These are phyloP conservation scores for Boletus nobilissimus DNA, from an alignment of 1,284 basidiomycete species.

Conservation along the genomic window DNA sequence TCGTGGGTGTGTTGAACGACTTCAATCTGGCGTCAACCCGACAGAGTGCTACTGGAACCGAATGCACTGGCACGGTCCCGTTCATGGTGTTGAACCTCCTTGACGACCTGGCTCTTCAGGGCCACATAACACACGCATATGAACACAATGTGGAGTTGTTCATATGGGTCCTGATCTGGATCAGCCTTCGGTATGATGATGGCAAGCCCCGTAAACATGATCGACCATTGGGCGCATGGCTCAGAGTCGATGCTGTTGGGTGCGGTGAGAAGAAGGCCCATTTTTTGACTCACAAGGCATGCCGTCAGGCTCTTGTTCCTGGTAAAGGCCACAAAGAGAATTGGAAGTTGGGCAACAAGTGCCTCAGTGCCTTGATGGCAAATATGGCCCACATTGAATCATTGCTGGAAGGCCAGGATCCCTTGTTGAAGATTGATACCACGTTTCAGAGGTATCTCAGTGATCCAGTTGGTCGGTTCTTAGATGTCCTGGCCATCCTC, in stretches of 20 bases:
- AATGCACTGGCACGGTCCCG: constrained; percentile 44
- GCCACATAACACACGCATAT: constrained; percentile 36
- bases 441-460: neutral
- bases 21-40: neutral
- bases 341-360: neutral
- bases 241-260: neutral
- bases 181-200: neutral
- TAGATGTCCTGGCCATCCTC: no score
- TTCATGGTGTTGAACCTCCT: constrained; percentile 49
- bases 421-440: neutral
- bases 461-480: no score
- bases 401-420: neutral
- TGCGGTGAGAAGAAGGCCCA: neutral
- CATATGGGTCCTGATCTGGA: constrained; percentile 1
- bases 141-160: constrained; percentile 46
- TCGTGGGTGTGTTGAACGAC: constrained; percentile 45
- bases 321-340: neutral
- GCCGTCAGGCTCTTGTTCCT: neutral
- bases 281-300: neutral
- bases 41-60: constrained; percentile 17
- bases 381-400: neutral
- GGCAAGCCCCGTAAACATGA: neutral
- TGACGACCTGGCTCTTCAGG: constrained; percentile 14
- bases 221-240: neutral
- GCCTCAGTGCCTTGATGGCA: neutral